phyloP scores from a whole-genome alignment of 495 filamentous ascomycete genomes.

The Achaetomiella virescens region DNA sequence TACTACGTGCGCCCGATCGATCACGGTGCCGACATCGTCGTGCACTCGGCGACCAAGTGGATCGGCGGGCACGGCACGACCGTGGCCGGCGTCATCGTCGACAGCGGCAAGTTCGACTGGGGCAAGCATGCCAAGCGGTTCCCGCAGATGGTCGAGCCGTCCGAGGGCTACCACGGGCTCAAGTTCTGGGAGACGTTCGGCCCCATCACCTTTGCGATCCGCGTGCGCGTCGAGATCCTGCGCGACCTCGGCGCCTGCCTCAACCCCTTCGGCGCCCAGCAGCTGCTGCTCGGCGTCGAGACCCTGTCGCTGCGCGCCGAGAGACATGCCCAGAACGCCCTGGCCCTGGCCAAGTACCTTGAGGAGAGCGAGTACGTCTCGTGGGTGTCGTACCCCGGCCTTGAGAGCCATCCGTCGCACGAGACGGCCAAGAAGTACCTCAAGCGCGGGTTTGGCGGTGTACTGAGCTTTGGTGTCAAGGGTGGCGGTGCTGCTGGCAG shows the following conservation, averaged over 20 bases:
- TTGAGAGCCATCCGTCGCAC: slow-evolving; percentile 77
- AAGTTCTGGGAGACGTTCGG: slow-evolving; percentile 98
- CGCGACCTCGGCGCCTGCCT: slow-evolving; percentile 79
- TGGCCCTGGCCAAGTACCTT: slow-evolving; percentile 78
- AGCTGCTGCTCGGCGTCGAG: slow-evolving; percentile 84
- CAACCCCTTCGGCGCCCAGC: slow-evolving; percentile 94
- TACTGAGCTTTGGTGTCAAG: slow-evolving; percentile 89
- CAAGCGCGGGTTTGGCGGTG: slow-evolving; percentile 80
- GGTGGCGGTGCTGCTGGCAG: slow-evolving; percentile 75
- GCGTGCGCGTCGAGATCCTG: slow-evolving; percentile 71
- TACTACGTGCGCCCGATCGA: slow-evolving; percentile 87
- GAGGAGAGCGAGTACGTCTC: slow-evolving; percentile 74
- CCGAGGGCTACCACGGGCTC: slow-evolving; percentile 89
- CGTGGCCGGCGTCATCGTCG: slow-evolving; percentile 82
- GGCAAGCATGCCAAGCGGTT: slow-evolving; percentile 80
- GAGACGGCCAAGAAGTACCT: slow-evolving; percentile 85
- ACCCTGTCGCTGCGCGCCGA: slow-evolving; percentile 83
- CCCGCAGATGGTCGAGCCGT: slow-evolving; percentile 89
- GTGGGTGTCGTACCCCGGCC: slow-evolving; percentile 93
- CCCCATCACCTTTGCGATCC: slow-evolving; percentile 72
- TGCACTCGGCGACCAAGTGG: slow-evolving; percentile 97
- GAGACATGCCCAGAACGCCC: slow-evolving; percentile 78
- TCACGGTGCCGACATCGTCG: slow-evolving; percentile 89
- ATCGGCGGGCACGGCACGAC: slow-evolving; percentile 97
- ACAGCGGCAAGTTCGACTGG: slow-evolving; percentile 97